Base-by-base conservation (phyloP, 371 early-diverging fungal species). In the Apophysomyces variabilis region DNA sequence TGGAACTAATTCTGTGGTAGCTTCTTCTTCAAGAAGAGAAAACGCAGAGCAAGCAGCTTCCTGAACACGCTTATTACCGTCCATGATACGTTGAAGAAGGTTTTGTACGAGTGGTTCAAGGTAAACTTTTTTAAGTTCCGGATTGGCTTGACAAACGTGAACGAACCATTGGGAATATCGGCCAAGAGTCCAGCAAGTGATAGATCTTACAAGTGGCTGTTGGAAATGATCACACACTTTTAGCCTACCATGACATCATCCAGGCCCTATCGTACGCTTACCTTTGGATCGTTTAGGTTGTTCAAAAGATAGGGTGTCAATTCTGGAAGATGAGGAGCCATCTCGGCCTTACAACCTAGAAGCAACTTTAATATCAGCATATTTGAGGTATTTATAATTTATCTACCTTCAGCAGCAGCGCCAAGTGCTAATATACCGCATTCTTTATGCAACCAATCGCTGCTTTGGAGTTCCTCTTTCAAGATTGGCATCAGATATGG, bases 181-280 rank as follows among this genome's bases (percentile, higher is more conserved):
- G 50, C 96, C 93, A 57, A 97, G 83, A 37, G 98, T 95, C 99
- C 99, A 98, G 83, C 97, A 97, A 12, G 97, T 92, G 72, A 98
- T 98, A n/a, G 95, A 92, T 60, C 97, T 90, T 54, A 98, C 93
- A 61, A 97, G 84, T 7, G 95, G 92, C 91, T 92, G 80, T 57
- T 50, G 41, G 47, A 57, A 7, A 38, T n/a, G 18, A 7, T 37
- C 16, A 59, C 32, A 5, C 14, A 16, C 36, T 18, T 5, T 36
- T 26, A 50, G 21, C 21, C 5, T 21, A 21, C 11, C 37, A 26
- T 26, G 21, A 9, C n/a, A 13, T 59, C 26, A 18, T 9, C 38
- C 41, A n/a, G 12, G 14, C 38, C 18, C 9, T 13, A 41, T 61
- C 32, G n/a, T 18, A 12, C 18, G 35, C 18, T 62, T 81, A 85